These are phyloP conservation scores for Trametes elegans DNA, from an alignment of 768 basidiomycete genomes.

Conservation along the genomic window DNA sequence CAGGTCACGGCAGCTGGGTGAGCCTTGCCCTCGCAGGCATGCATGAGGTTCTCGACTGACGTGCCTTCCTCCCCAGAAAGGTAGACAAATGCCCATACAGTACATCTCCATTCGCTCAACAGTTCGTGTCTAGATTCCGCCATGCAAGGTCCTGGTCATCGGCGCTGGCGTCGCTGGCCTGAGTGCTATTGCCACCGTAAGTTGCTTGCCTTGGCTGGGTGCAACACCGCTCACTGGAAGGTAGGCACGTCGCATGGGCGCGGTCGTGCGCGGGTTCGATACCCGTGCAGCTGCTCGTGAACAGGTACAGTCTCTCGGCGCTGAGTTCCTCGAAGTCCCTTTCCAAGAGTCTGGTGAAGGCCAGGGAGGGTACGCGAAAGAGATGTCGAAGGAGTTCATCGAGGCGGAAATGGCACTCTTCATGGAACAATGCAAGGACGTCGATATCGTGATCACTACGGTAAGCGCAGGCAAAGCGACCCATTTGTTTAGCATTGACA, in stretches of 20 bases:
- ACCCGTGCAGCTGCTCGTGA: constrained; percentile 82
- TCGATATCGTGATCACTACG: constrained; percentile 87
- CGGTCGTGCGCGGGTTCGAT: constrained; percentile 87
- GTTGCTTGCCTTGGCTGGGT: constrained; percentile 21
- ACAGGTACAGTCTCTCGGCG: constrained; percentile 87
- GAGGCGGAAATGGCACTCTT: constrained; percentile 88
- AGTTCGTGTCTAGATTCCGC: constrained; percentile 58
- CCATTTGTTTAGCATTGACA: background rate
- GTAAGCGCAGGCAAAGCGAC: constrained; percentile 33
- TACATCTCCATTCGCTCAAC: background rate
- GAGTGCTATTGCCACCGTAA: constrained; percentile 82
- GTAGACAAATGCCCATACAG: constrained; percentile 26
- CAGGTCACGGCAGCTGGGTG: constrained; percentile 90
- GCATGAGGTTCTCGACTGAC: constrained; percentile 18
- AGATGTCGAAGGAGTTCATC: constrained; percentile 88
- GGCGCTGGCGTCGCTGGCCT: constrained; percentile 89
- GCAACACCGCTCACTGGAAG: no score
- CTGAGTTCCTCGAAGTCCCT: constrained; percentile 83
- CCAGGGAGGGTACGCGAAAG: constrained; percentile 83
- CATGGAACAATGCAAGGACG: constrained; percentile 84
- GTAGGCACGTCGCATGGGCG: constrained; percentile 78
- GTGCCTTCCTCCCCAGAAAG: constrained; percentile 36
- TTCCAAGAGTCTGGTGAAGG: constrained; percentile 82
- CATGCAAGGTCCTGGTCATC: constrained; percentile 84
- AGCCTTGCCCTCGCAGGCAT: constrained; percentile 25